These are phyloP conservation scores for Saccharomyces hybrid DNA, from an alignment of 1,139 yeast genomes.

Conservation along the genomic window DNA sequence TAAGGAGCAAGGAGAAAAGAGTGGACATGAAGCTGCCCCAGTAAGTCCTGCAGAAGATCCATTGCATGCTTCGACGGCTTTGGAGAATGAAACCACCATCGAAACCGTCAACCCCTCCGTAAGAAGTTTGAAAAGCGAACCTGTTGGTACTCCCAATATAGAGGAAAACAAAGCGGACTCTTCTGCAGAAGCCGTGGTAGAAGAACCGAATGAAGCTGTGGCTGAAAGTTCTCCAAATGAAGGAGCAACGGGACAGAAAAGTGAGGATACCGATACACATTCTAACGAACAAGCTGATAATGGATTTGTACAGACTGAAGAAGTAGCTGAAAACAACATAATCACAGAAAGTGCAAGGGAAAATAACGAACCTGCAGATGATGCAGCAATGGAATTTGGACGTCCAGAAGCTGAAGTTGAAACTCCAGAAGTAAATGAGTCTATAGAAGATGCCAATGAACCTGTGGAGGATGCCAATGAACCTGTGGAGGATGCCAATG, in stretches of 20 bases:
- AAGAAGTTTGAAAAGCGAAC: not conserved
- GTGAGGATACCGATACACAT: not conserved
- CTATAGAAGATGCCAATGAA: not conserved
- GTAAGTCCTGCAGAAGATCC: constrained; percentile 2
- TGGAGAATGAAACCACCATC: not conserved
- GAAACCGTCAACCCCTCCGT: not conserved
- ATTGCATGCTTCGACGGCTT: not conserved
- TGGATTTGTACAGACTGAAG: not conserved
- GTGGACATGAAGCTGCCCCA: not conserved
- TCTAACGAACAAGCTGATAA: not conserved
- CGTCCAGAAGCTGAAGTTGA: not conserved
- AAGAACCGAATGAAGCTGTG: constrained; percentile 52
- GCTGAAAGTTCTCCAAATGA: constrained; percentile 21
- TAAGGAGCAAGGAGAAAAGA: constrained; percentile 3
- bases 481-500: not conserved
- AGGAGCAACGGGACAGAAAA: constrained; percentile 2
- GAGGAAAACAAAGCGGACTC: not conserved
- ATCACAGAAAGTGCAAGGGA: constrained; percentile 4
- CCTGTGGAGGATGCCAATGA: not conserved
- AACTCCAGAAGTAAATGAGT: not conserved
- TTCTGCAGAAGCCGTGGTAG: not conserved
- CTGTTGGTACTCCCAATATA: not conserved
- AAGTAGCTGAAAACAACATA: not conserved
- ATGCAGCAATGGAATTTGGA: not conserved
- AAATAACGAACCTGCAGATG: constrained; percentile 8